Percentiles rank a stretch among this genome's conserved stretches.
Evolutionary conservation across 2,329 filamentous ascomycete species (phyloP).

Genomic region (Fusarium brachygibbosum): DNA sequence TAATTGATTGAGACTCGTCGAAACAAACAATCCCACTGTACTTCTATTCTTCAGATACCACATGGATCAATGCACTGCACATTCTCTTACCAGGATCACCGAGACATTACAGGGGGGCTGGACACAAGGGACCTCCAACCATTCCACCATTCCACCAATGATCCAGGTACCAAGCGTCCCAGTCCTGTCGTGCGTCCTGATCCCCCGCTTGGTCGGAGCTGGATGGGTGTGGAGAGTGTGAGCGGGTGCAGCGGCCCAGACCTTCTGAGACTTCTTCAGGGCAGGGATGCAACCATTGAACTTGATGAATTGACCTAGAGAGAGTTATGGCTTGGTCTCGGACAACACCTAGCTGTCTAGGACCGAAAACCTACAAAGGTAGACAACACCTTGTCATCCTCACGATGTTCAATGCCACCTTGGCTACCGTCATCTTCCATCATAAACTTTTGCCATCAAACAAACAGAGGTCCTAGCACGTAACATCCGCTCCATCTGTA

Average conservation of each 20-base stretch:
- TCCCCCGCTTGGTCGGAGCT: slow-evolving; percentile 37
- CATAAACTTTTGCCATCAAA: neutral
- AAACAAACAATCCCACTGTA: slow-evolving; percentile 1
- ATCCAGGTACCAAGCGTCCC: slow-evolving; percentile 39
- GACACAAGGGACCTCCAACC: slow-evolving; percentile 40
- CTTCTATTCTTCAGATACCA: slow-evolving; percentile 19
- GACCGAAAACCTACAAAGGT: slow-evolving; percentile 7
- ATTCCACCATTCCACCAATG: slow-evolving; percentile 39
- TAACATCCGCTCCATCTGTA: neutral
- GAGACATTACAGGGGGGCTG: slow-evolving; percentile 5
- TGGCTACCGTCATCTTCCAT: slow-evolving; percentile 16
- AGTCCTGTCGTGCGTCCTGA: slow-evolving; percentile 16
- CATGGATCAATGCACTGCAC: slow-evolving; percentile 20
- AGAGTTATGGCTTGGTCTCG: slow-evolving; percentile 9
- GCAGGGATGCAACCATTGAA: slow-evolving; percentile 3
- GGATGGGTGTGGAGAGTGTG: slow-evolving; percentile 31
- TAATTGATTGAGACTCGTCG: slow-evolving; percentile 1
- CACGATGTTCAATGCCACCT: neutral
- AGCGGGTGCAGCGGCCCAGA: slow-evolving; percentile 36
- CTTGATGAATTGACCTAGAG: neutral
- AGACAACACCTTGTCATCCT: neutral
- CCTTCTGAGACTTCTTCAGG: slow-evolving; percentile 37
- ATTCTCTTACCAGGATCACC: slow-evolving; percentile 2
- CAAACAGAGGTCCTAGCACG: slow-evolving; percentile 13
- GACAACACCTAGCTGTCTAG: slow-evolving; percentile 8